Conservation (phyloP, 495 filamentous ascomycete species). For the Neurospora sp. region DNA sequence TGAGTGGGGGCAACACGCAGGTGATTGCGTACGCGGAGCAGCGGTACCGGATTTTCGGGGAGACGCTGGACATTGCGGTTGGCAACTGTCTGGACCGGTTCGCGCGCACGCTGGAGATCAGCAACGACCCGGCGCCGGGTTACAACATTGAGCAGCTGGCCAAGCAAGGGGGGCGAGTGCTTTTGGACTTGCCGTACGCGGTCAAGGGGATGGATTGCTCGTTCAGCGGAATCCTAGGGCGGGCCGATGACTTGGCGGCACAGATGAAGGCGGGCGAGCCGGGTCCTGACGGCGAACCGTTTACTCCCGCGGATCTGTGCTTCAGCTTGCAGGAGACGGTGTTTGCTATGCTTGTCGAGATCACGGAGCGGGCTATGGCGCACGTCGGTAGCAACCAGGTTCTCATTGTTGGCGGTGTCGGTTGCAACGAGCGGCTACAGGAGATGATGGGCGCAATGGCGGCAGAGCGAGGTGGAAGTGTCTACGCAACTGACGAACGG, state of each 20-base stretch:
- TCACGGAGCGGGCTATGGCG: conserved; percentile 96
- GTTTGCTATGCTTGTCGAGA: conserved; percentile 95
- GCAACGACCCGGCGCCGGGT: conserved; percentile 91
- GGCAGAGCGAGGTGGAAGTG: conserved; percentile 74
- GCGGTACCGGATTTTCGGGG: conserved; percentile 94
- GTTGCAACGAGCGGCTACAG: conserved; percentile 92
- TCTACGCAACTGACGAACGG: conserved; percentile 91
- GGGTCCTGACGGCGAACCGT: conserved; percentile 28
- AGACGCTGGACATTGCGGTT: conserved; percentile 93
- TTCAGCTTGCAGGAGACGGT: conserved; percentile 93
- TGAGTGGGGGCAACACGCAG: conserved; percentile 94
- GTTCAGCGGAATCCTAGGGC: conserved; percentile 81
- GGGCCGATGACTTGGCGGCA: conserved; percentile 66
- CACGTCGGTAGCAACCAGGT: conserved; percentile 88
- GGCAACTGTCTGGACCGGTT: conserved; percentile 97
- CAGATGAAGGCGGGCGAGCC: conserved; percentile 43
- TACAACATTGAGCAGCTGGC: conserved; percentile 98
- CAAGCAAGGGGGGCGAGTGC: conserved; percentile 51
- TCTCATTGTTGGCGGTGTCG: conserved; percentile 92
- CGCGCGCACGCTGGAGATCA: conserved; percentile 77
- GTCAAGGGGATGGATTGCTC: conserved; percentile 99
- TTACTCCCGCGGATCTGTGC: conserved; percentile 83
- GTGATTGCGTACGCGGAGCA: conserved; percentile 93
- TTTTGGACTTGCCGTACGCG: conserved; percentile 86
- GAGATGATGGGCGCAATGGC: conserved; percentile 99